Evolutionary conservation across 345 rosid genomes (phyloP), one percentile per base, ranked within the genome.

Genomic region (Salix dunnii): DNA sequence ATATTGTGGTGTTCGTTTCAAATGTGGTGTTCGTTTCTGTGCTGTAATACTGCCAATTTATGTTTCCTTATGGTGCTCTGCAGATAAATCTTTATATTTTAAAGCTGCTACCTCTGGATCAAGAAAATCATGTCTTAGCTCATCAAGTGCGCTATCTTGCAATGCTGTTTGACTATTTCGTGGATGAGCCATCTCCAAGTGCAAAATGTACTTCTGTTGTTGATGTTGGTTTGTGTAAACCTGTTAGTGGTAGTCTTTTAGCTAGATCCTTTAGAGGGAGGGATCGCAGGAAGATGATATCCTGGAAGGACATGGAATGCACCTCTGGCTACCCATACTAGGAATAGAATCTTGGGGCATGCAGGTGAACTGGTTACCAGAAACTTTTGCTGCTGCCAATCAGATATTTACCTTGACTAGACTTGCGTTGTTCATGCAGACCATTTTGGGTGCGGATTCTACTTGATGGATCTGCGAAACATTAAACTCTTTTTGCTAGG

Each of bases 271-370:
- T 85, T 46, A 86, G 99, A 78, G 98, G 98, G 63, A 89, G 97
- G 84, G 98, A 96, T 83, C 88, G 88, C 12, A 87, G 97, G 81
- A 96, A 87, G 86, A 94, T 96, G 88, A 91, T 93, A 68, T 91
- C 96, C 46, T 92, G 97, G 98, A 93, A 92, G 83, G 94, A 85
- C 77, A 80, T 77, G 83, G 92, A 85, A 62, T 90, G 89, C 77
- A 81, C 87, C 18, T 75, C 84, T 30, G 89, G 86, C 23, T 77
- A 82, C 74, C 89, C 85, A 21, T 78, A 67, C 64, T 71, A 64
- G 66, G 66, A 64, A 14, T 35, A 27, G 73, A 53, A 77, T 68
- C 60, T 43, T 7, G 38, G 63, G 66, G 18, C 11, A 7, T 17
- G n/a, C 28, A 40, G 25, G 63, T 60, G 61, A 64, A 11, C 20